Evolutionary conservation across 306 rosid genomes (phyloP).

Genomic region (Vigna unguiculata): DNA sequence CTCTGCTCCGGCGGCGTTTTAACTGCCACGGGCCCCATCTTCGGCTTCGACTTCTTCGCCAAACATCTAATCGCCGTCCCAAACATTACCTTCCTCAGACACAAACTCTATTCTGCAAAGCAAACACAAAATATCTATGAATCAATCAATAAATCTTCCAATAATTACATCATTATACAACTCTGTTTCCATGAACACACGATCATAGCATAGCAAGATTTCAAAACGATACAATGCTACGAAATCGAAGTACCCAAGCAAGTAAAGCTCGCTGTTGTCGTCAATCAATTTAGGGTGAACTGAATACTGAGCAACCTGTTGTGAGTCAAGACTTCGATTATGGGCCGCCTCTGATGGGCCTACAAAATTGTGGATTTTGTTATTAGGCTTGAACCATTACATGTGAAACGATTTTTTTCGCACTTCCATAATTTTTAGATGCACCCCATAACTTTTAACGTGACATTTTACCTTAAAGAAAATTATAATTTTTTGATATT

Average conservation of each 20-base stretch:
- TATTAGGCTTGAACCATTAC: not conserved
- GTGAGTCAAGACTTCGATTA: not conserved
- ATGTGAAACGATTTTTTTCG: no score
- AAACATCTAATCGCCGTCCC: conserved; percentile 64
- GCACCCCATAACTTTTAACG: no score
- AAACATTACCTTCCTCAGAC: conserved; percentile 53
- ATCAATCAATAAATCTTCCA: not conserved
- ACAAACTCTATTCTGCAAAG: not conserved
- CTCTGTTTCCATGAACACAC: not conserved
- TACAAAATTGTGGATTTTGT: not conserved
- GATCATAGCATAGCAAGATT: not conserved
- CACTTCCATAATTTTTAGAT: no score
- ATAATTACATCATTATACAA: not conserved
- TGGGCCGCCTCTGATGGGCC: conserved; percentile 8
- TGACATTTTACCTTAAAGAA: no score
- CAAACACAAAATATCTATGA: not conserved
- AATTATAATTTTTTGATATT: no score
- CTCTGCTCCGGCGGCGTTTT: conserved; percentile 85
- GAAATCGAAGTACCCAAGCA: not conserved
- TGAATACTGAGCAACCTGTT: not conserved
- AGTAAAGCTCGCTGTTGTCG: not conserved
- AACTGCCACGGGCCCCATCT: conserved; percentile 67
- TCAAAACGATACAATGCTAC: not conserved
- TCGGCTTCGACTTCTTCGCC: conserved; percentile 78
- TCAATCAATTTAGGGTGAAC: not conserved